Evolutionary conservation across 306 rosid species (phyloP), one percentile per base, ranked within the genome.

Genomic region (Oxytropis ochrocephala): DNA sequence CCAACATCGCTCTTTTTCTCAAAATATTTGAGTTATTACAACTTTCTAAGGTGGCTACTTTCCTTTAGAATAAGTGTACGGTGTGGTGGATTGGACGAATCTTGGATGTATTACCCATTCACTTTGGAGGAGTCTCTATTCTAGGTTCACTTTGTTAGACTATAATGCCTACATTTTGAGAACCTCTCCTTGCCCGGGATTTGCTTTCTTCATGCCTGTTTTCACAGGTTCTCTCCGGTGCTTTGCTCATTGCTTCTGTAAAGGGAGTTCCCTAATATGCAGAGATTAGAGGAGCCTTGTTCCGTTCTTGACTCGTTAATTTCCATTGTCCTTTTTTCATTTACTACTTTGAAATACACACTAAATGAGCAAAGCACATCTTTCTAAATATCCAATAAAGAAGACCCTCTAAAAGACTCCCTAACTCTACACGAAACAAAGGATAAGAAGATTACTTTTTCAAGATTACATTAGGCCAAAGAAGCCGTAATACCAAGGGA

Each of bases 101-200:
- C 30, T 59, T 46, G 11, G 49, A 48, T 44, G 57, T 42, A 63
- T 63, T 16, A 52, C 42, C 33, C 64, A 53, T 63, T 73, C 36
- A 17, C 43, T 63, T 30, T 42, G 72, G 72, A 74, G 35, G 24
- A 55, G 57, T 74, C 54, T 64, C 41, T 53, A 35, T 64, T 64
- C 41, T 53, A 35, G 19, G 58, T 43, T 64, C 30, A 13, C 38
- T 12, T 44, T n/a, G 35, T 21, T 11, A 43, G 32, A 32, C 16
- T 72, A 74, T 35, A 32, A 43, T 30, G 19, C 48, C 64, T 64
- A 44, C 8, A 64, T 64, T 73, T 38, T 29, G 53, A 17, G 13
- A 64, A 53, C 67, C 41, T 19, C 66, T 63, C 36, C 21, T 44
- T 30, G 44, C 78, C 72, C 18, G 3, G 12, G 57, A 11, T 53